These are phyloP conservation scores for Nothomitra cinnamomea DNA, from an alignment of 2,329 filamentous ascomycete species.

Conservation along the genomic window DNA sequence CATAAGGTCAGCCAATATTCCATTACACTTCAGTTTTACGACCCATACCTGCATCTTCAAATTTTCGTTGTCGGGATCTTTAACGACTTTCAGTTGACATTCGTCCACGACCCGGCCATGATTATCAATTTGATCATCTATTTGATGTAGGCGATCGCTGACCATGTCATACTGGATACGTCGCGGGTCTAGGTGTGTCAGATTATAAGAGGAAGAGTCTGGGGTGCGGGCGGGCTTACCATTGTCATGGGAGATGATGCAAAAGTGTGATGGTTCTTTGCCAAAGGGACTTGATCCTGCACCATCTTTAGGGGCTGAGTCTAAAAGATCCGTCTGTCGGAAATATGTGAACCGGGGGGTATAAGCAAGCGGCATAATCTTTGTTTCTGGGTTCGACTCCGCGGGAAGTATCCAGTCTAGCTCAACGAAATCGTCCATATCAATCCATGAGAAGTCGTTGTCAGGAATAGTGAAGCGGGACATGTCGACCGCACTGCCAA, in stretches of 20 bases:
- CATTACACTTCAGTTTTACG: not conserved
- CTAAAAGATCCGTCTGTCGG: slow-evolving; percentile 82
- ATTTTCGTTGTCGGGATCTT: slow-evolving; percentile 30
- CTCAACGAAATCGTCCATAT: slow-evolving; percentile 99
- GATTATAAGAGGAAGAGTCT: slow-evolving; percentile 6
- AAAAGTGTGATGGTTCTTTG: slow-evolving; percentile 81
- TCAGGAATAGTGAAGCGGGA: slow-evolving; percentile 92
- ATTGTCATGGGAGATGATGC: slow-evolving; percentile 82
- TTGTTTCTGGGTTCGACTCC: slow-evolving; percentile 79
- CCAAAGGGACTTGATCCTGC: slow-evolving; percentile 80
- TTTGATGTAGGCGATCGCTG: slow-evolving; percentile 57
- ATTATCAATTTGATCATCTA: slow-evolving; percentile 59
- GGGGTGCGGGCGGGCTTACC: not conserved
- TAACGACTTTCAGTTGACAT: slow-evolving; percentile 50
- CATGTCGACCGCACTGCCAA: slow-evolving; percentile 38
- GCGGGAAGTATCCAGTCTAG: slow-evolving; percentile 89
- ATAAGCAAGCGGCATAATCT: slow-evolving; percentile 81
- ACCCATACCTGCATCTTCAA: slow-evolving; percentile 33
- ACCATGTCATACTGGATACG: slow-evolving; percentile 78
- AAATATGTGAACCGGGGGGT: slow-evolving; percentile 96
- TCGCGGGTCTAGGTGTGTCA: slow-evolving; percentile 47
- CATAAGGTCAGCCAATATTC: slow-evolving; percentile 4
- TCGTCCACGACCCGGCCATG: slow-evolving; percentile 61
- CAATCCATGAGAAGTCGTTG: slow-evolving; percentile 89
- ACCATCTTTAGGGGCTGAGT: slow-evolving; percentile 61